Conservation (phyloP, 257 asterid genomes). For the Cordia subcordata region DNA sequence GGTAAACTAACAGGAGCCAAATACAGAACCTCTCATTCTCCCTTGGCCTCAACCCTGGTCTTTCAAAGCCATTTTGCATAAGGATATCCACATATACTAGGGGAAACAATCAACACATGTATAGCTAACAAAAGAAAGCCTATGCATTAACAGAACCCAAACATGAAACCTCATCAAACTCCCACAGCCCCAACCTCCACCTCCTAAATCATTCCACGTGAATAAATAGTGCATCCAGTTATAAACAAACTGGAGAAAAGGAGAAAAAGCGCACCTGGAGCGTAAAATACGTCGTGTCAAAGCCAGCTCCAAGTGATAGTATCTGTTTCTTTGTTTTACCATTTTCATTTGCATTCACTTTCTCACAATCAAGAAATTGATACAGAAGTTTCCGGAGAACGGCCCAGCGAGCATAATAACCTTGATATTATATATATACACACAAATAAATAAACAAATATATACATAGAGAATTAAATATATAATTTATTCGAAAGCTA, state of each 20-base stretch:
- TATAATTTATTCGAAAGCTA: constrained; percentile 5
- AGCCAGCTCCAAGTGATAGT: constrained; percentile 94
- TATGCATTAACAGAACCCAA: not conserved
- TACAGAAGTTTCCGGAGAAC: constrained; percentile 71
- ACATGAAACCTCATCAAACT: not conserved
- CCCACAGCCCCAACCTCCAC: not conserved
- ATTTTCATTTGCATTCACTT: constrained; percentile 25
- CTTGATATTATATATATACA: constrained; percentile 22
- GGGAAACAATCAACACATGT: not conserved
- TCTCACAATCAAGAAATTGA: constrained; percentile 66
- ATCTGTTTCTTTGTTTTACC: constrained; percentile 65
- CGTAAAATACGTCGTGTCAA: constrained; percentile 88
- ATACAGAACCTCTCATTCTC: too few species aligned
- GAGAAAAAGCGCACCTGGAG: constrained; percentile 63
- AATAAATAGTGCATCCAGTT: not conserved
- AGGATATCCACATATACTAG: not conserved
- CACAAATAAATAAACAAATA: not conserved
- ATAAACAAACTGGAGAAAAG: constrained; percentile 6
- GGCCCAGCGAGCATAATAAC: constrained; percentile 93
- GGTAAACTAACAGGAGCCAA: too few species aligned
- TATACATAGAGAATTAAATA: constrained; percentile 1
- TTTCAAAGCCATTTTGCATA: not conserved
- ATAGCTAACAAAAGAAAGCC: not conserved
- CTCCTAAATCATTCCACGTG: too few species aligned
- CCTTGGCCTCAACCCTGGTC: too few species aligned